These are phyloP conservation scores for Beauveria varroae DNA, from an alignment of 2,329 filamentous ascomycete species.

Conservation along the genomic window DNA sequence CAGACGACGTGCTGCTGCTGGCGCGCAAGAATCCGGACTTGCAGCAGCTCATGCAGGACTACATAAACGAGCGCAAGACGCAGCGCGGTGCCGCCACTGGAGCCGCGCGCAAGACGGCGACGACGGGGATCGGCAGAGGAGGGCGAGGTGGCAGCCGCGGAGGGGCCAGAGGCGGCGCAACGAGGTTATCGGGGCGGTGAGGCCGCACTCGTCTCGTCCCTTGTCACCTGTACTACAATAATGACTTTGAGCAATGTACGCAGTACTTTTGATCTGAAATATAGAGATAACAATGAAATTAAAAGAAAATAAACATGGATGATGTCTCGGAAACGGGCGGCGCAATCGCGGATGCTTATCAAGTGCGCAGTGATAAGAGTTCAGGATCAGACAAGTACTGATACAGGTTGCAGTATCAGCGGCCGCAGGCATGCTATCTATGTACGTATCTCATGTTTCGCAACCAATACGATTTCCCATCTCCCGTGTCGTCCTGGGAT, in stretches of 20 bases:
- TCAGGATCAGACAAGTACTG: not conserved
- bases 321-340: not conserved
- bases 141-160: not conserved
- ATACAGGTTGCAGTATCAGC: not conserved
- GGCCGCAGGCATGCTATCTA: not conserved
- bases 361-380: not conserved
- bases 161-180: conserved; percentile 23
- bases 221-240: not conserved
- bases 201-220: not conserved
- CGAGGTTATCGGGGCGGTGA: conserved; percentile 8
- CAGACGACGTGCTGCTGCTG: conserved; percentile 81
- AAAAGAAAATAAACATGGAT: not conserved
- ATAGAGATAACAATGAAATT: not conserved
- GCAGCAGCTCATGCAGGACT: conserved; percentile 63
- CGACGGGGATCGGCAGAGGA: conserved; percentile 18
- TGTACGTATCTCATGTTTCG: not conserved
- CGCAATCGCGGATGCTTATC: not conserved
- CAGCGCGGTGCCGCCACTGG: conserved; percentile 16
- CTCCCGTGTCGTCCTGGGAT: not conserved
- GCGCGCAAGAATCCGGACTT: conserved; percentile 81
- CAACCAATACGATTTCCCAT: not conserved
- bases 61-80: conserved; percentile 54
- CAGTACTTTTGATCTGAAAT: no score
- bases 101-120: conserved; percentile 10
- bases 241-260: not conserved